Evolutionary conservation across 495 filamentous ascomycete species (phyloP), one percentile per base, ranked within the genome.

Genomic region (Xylaria scruposa): DNA sequence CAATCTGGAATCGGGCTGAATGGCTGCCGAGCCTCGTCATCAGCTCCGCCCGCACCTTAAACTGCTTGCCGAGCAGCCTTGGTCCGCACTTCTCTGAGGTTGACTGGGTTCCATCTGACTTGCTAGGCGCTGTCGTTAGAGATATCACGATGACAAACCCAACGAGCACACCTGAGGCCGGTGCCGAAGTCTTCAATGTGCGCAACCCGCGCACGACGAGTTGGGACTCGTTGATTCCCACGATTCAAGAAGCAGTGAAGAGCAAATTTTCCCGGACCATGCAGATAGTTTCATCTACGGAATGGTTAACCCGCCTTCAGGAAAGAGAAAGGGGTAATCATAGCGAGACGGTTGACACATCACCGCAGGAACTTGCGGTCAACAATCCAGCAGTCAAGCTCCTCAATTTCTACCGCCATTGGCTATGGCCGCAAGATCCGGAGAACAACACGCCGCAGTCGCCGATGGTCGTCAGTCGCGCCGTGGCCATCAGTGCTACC

Each of bases 1-100:
- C 38, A 40, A 40, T 40, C 38, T 91, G 89, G 89, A 90, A 87
- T 70, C 73, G 71, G 36, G 73, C 83, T n/a, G 89, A 90, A 68
- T 91, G 88, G 86, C 80, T 91, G 8, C 89, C 88, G 0, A 80
- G 78, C 63, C 72, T 86, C 51, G 67, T 87, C 59, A 81, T 78
- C 4, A 81, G 77, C 24, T 84, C 79, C 24, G 13, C 46, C 24
- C 76, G 78, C 5, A 74, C 81, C 36, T 64, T 87, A 7, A 78
- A 79, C 0, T 47, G 77, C 9, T 59, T 87, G 3, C 84, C 83
- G 0, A 73, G 77, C 13, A 76, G 74, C 0, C 75, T 87, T 0
- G 84, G 84, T 0, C 67, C 67, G 24, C 44, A 67, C n/a, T 76
- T 82, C 73, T 79, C 77, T 2, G 76, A 71, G 17, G 72, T 89